Base-by-base conservation (phyloP, 2,329 filamentous ascomycete genomes). In the Ophiocordyceps unilateralis region DNA sequence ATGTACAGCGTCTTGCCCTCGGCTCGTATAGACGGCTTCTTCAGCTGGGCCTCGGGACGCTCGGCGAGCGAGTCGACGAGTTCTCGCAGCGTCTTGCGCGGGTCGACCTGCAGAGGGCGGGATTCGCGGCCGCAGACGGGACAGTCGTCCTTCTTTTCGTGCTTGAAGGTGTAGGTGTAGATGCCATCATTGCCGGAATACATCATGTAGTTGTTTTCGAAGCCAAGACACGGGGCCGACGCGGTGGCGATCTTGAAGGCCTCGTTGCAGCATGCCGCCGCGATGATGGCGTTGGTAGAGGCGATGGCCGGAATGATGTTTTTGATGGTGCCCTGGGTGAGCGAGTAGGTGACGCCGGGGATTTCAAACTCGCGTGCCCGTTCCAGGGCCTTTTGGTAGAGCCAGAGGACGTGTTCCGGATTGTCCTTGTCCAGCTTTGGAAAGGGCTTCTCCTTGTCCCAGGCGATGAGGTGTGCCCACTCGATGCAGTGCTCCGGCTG, bases 221-320 rank as follows among this genome's bases (percentile, higher is more conserved):
- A 69, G 12, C 82, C 83, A 15, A 98, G 69, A 49, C 78, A 81
- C 0, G 89, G 86, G 26, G 89, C 91, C 32, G 81, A 76, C 41
- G 72, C 77, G 14, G 85, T 93, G 37, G 82, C 83, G 48, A 98
- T 84, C 65, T 98, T 98, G 65, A 96, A 78, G 2, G 88, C 89
- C 62, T 98, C 91, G 50, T 94, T 96, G 62, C 91, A 96, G 62
- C 89, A 96, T 42, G 84, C 82, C 1, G 89, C 91, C 1, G 91
- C 91, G 49, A 98, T 83, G 53, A 98, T 91, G 45, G 91, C 89
- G 58, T 98, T 98, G 7, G 91, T 98, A 1, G 87, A 94, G 17
- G 91, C 91, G 55, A 98, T 98, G 23, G 91, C 93, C 0, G 91
- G 91, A 47, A 98, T 98, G 61, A 98, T 98, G 63, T 98, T 98